Evolutionary conservation across 306 rosid species (phyloP).

Genomic region (Mucuna pruriens): DNA sequence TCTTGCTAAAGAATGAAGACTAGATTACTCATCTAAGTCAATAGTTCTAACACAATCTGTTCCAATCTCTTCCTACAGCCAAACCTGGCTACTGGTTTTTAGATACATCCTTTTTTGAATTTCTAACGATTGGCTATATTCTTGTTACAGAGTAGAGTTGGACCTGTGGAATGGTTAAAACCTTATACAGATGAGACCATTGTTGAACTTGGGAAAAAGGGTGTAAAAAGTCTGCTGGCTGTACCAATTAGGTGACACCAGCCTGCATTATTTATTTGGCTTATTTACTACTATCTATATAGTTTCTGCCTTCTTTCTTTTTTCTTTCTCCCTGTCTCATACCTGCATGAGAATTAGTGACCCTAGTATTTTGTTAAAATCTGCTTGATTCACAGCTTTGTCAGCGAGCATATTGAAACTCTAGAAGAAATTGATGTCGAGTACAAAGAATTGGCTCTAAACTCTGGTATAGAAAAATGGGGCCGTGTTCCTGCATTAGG

Average conservation of each 20-base stretch:
- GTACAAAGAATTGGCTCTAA: slow-evolving; percentile 91
- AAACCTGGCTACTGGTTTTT: slow-evolving; percentile 18
- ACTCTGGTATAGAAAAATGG: slow-evolving; percentile 92
- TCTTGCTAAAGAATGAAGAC: slow-evolving; percentile 2
- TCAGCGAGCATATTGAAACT: slow-evolving; percentile 98
- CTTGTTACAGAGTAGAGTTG: slow-evolving; percentile 91
- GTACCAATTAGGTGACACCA: slow-evolving; percentile 87
- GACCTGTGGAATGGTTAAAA: slow-evolving; percentile 98
- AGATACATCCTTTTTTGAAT: not conserved
- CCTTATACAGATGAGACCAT: slow-evolving; percentile 98
- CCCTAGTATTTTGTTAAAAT: slow-evolving; percentile 9
- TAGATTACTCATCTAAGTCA: slow-evolving; percentile 3
- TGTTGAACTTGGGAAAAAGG: slow-evolving; percentile 90
- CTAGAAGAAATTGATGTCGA: slow-evolving; percentile 98
- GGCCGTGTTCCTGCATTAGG: slow-evolving; percentile 99
- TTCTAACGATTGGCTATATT: slow-evolving; percentile 35
- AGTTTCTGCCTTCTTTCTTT: slow-evolving; percentile 18
- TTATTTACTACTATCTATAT: slow-evolving; percentile 5
- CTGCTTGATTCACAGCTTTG: slow-evolving; percentile 79
- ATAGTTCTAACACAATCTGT: slow-evolving; percentile 2
- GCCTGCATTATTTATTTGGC: not conserved
- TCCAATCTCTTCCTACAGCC: slow-evolving; percentile 19
- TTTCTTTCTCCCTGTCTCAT: not conserved
- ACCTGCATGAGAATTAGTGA: not conserved
- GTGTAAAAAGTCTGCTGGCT: slow-evolving; percentile 86